Evolutionary conservation across 805 yeast genomes (phyloP).

Genomic region (Tetrapisispora taiwanensis): DNA sequence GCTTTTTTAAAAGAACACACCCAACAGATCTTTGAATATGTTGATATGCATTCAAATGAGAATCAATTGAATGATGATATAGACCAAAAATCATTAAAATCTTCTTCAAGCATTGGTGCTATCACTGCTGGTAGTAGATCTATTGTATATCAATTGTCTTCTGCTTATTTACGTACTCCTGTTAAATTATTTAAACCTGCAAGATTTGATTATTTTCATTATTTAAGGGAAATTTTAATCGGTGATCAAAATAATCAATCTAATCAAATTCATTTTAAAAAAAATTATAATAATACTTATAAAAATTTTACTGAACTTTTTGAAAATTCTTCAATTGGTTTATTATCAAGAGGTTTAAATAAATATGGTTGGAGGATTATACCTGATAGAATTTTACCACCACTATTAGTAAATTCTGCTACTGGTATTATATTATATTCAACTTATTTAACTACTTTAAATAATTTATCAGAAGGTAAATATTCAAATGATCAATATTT

Average conservation of each 20-base stretch:
- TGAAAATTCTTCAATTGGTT: constrained; percentile 73
- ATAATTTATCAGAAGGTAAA: constrained; percentile 13
- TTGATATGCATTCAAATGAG: neutral
- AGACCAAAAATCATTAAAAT: neutral
- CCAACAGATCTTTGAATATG: neutral
- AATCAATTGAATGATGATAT: neutral
- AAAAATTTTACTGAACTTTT: neutral
- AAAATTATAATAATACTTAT: neutral
- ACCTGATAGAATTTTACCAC: constrained; percentile 75
- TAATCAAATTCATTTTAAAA: too few relatives aligned
- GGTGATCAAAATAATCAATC: constrained; percentile 7
- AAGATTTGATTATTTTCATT: constrained; percentile 74
- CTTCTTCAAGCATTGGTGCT: constrained; percentile 49
- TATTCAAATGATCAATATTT: neutral
- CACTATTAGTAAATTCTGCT: constrained; percentile 78
- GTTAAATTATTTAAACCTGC: constrained; percentile 86
- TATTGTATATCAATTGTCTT: constrained; percentile 62
- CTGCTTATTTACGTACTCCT: constrained; percentile 69
- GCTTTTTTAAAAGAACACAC: too few relatives aligned
- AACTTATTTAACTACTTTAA: constrained; percentile 53
- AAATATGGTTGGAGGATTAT: constrained; percentile 80
- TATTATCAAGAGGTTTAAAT: constrained; percentile 58
- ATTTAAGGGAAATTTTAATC: constrained; percentile 43
- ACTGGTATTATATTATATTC: constrained; percentile 82
- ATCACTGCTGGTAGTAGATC: constrained; percentile 84